These are phyloP conservation scores for Boletus reticuloceps DNA, from an alignment of 768 basidiomycete genomes.

Conservation along the genomic window DNA sequence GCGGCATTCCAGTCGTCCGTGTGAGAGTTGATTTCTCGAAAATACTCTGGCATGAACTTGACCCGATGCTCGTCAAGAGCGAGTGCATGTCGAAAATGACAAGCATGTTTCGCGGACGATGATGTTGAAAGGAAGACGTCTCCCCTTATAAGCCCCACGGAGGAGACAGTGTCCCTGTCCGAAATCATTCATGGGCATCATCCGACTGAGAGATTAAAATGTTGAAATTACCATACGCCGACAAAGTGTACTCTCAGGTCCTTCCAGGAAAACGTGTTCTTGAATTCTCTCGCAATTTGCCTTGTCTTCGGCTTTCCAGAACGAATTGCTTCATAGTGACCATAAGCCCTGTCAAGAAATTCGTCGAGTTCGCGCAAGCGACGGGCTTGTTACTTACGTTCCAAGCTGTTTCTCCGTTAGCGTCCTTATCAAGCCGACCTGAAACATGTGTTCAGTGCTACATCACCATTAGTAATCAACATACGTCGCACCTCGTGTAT, in stretches of 20 bases:
- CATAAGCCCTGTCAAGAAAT: slow-evolving; percentile 4
- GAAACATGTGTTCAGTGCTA: not conserved
- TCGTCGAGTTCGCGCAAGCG: not conserved
- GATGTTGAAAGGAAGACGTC: slow-evolving; percentile 1
- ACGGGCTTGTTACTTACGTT: slow-evolving; percentile 10
- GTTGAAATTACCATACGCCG: not conserved
- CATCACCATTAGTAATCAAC: not conserved
- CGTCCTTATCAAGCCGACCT: slow-evolving; percentile 5
- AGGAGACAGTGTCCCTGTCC: slow-evolving; percentile 13
- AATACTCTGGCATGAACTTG: slow-evolving; percentile 51
- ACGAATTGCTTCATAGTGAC: slow-evolving; percentile 8
- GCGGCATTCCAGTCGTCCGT: not conserved
- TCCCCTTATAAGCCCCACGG: slow-evolving; percentile 2
- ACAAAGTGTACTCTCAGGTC: slow-evolving; percentile 2
- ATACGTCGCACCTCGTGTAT: slow-evolving; percentile 30
- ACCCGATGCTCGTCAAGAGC: slow-evolving; percentile 14
- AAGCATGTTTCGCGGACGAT: slow-evolving; percentile 1
- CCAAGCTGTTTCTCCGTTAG: slow-evolving; percentile 5
- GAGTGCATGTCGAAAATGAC: slow-evolving; percentile 15
- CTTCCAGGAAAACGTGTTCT: slow-evolving; percentile 34
- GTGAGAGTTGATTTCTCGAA: slow-evolving; percentile 26
- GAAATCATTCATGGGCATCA: not conserved
- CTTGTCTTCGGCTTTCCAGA: slow-evolving; percentile 9
- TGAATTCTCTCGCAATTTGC: slow-evolving; percentile 31
- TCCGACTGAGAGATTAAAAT: too few species aligned